Percentiles rank a stretch among this genome's conserved stretches.
Evolutionary conservation across 208 protist species (phyloP).

Genomic region (Acanthamoeba castellanii): DNA sequence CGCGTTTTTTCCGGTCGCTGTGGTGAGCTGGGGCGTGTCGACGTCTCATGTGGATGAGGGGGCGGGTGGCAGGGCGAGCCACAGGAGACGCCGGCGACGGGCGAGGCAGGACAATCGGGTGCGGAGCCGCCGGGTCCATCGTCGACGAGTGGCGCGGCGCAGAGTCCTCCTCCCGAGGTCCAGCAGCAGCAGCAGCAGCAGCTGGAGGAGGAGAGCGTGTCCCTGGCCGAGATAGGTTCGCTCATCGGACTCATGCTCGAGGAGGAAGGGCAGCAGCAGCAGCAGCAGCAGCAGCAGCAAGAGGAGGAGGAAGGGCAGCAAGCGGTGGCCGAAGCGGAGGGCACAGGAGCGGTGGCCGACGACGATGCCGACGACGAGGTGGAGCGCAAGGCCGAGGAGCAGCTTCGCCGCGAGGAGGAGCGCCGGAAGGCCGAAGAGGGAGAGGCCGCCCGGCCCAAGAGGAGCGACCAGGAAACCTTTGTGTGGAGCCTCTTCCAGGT

Average conservation of each 20-base stretch:
- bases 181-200: no score
- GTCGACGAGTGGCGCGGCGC: no score
- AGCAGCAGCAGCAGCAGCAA: not conserved
- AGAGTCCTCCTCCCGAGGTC: no score
- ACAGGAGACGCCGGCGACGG: no score
- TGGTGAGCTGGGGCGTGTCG: no score
- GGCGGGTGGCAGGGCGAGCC: no score
- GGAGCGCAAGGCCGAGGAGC: not conserved
- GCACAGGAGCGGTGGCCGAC: no score
- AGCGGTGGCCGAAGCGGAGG: not conserved
- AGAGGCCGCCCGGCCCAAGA: not conserved
- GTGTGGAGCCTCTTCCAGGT: conserved; percentile 49
- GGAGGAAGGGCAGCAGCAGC: not conserved
- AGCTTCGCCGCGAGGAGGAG: not conserved
- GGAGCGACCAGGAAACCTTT: not conserved
- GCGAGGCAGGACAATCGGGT: no score
- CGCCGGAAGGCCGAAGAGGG: not conserved
- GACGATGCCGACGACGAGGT: not conserved
- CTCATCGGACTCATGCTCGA: not conserved
- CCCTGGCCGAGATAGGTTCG: not conserved
- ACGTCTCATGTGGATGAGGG: no score
- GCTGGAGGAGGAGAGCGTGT: no score
- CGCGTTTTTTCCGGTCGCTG: no score
- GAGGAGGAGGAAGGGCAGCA: not conserved
- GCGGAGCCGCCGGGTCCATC: no score